Base-by-base conservation (phyloP, 2,329 filamentous ascomycete species). In the Ophiostoma angusticollis region DNA sequence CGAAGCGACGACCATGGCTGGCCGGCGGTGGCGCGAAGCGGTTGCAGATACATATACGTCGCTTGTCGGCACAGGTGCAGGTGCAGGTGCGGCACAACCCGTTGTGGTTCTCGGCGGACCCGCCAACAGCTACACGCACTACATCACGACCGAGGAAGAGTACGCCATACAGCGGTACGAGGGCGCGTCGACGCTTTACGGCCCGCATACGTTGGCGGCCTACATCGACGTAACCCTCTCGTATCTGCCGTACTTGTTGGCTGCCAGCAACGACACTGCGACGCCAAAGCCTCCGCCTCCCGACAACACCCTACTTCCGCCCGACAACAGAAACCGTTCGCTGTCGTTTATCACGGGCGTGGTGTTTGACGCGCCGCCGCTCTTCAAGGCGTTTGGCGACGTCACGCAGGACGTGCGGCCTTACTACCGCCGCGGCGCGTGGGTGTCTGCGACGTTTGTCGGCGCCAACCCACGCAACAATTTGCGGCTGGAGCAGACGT, bases 401-500 rank as follows among this genome's bases (percentile, higher is more conserved):
- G 71, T 85, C 2, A 58, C 74, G 21, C 59, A 60, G 1, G 68
- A 79, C 34, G 66, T 72, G 1, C 53, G 59, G 1, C 53, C 67
- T 9, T 60, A 62, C 1, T 85, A 83, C 54, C 46, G 58, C 1
- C 60, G 69, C 8, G 84, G 84, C 4, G 35, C 17, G 0, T 7
- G 4, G 4, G 73, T 87, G 35, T 69, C 63, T 13, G 80, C 70
- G 0, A 76, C 68, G 0, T 95, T 95, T 56, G 73, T 89, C 3
- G 89, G 80, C 13, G 87, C 87, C 1, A 94, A 94, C 52, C 89
- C 89, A 13, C 73, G 89, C 22, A 95, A 95, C 56, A 82, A 94
- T 47, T 72, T 95, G 22, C 73, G 77, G 2, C 73, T 84, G 2
- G 87, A 84, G 51, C 69, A 67, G 3, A 93, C 85, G 0, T 95